phyloP scores from a whole-genome alignment of 106 monocot species.

The Agapanthus africanus region DNA sequence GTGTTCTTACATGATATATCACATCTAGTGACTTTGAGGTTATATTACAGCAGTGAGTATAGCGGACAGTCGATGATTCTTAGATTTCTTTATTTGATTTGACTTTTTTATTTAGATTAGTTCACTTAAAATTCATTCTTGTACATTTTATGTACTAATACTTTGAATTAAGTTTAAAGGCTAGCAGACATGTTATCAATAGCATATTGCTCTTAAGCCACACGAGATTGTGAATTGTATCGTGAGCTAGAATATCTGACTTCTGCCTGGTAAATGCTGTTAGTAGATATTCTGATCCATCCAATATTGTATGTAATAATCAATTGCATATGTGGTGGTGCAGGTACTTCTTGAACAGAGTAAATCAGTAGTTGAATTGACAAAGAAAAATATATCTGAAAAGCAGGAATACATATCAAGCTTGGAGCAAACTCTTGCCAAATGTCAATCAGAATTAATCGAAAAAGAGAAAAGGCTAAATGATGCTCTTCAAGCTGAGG shows the following conservation, averaged over 20 bases:
- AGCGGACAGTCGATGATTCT: no score
- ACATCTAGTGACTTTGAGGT: no score
- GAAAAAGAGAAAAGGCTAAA: constrained; percentile 56
- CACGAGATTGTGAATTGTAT: not conserved
- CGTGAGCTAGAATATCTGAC: not conserved
- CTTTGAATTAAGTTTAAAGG: not conserved
- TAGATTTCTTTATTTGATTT: no score
- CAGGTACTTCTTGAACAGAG: constrained; percentile 41
- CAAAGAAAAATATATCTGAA: constrained; percentile 44
- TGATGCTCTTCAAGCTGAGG: constrained; percentile 59
- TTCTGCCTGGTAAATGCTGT: not conserved
- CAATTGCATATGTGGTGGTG: not conserved
- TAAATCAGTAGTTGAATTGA: constrained; percentile 27
- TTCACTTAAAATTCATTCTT: not conserved
- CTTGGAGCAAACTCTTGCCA: constrained; percentile 52
- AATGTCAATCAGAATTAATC: constrained; percentile 41
- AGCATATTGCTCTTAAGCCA: not conserved
- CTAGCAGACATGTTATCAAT: not conserved
- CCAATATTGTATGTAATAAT: not conserved
- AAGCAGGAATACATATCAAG: constrained; percentile 46
- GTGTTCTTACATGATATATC: not conserved
- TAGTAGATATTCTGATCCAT: not conserved
- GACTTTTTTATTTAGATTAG: no score
- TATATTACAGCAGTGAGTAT: no score
- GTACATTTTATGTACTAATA: not conserved